phyloP scores from a whole-genome alignment of 2,329 filamentous ascomycete species.

The Lomentospora prolificans region DNA sequence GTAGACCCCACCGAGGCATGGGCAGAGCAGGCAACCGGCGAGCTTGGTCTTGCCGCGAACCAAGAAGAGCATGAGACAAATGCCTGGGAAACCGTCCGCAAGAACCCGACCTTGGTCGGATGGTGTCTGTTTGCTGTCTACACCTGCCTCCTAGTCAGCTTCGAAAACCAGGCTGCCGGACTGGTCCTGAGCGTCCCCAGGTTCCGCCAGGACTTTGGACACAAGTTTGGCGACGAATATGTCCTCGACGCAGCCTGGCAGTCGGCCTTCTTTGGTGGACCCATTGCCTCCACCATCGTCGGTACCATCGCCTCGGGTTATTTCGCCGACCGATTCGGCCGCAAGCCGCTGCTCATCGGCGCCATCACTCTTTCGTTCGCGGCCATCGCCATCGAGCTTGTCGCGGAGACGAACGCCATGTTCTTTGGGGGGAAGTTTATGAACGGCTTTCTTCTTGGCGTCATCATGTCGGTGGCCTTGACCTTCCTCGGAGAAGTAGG shows the following conservation, averaged over 20 bases:
- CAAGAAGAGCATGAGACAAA: conserved; percentile 18
- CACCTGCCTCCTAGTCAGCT: conserved; percentile 27
- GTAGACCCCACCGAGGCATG: not conserved
- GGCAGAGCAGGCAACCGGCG: not conserved
- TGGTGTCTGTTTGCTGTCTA: conserved; percentile 31
- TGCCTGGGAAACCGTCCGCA: conserved; percentile 14
- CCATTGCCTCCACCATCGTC: conserved; percentile 29
- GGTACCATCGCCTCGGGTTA: conserved; percentile 13
- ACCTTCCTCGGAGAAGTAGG: conserved; percentile 16
- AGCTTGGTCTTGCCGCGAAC: conserved; percentile 10
- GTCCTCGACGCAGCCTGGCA: conserved; percentile 31
- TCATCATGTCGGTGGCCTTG: not conserved
- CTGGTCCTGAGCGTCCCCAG: conserved; percentile 31
- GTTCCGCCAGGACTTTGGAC: conserved; percentile 31
- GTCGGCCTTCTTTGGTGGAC: conserved; percentile 24
- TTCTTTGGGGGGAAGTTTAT: conserved; percentile 32
- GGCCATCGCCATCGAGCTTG: conserved; percentile 28
- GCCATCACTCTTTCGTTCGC: conserved; percentile 26
- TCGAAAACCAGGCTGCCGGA: conserved; percentile 29
- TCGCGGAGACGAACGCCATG: conserved; percentile 26
- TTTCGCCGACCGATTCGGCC: conserved; percentile 25
- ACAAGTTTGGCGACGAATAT: not conserved
- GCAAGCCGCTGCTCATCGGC: conserved; percentile 21
- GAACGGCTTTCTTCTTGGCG: conserved; percentile 26
- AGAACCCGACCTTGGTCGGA: conserved; percentile 16